Conservation (phyloP, 352 stramenopile genomes). For the Peronospora farinosa region DNA sequence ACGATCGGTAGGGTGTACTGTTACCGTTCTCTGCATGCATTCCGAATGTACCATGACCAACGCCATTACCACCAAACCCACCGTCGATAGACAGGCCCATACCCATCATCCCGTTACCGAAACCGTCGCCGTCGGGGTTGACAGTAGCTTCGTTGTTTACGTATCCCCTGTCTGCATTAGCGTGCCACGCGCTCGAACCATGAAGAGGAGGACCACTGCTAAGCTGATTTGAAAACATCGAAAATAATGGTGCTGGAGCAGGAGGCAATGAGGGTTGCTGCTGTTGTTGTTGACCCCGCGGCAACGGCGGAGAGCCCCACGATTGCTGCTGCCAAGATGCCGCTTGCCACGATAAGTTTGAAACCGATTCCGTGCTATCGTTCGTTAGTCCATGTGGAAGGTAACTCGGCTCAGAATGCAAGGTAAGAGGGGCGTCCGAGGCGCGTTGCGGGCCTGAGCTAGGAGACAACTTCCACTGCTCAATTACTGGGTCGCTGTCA, state of each 20-base stretch:
- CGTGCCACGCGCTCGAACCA: constrained; percentile 32
- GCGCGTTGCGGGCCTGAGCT: constrained; percentile 37
- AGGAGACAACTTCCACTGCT: constrained; percentile 76
- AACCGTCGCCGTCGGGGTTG: constrained; percentile 30
- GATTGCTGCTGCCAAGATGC: constrained; percentile 50
- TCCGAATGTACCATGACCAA: constrained; percentile 26
- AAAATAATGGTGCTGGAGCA: constrained; percentile 44
- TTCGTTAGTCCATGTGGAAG: constrained; percentile 38
- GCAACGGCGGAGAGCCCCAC: constrained; percentile 37
- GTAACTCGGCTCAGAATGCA: constrained; percentile 40
- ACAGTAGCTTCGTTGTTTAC: constrained; percentile 13
- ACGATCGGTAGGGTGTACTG: constrained; percentile 37
- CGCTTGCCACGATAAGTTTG: constrained; percentile 48
- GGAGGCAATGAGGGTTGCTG: constrained; percentile 37
- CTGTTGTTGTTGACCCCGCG: constrained; percentile 26
- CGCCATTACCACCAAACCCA: constrained; percentile 24
- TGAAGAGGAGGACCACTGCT: constrained; percentile 20
- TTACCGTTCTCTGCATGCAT: constrained; percentile 25
- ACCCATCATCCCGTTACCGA: constrained; percentile 45
- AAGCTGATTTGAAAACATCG: constrained; percentile 48
- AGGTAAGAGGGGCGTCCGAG: constrained; percentile 39
- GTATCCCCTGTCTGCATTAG: constrained; percentile 19
- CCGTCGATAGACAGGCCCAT: constrained; percentile 35
- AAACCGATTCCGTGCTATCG: constrained; percentile 19
- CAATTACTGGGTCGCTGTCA: constrained; percentile 58